A percentile compares a stretch with the other conserved stretches of the same genome.
Evolutionary conservation across 2,329 filamentous ascomycete species (phyloP).

Genomic region (Botrytis pseudocinerea): DNA sequence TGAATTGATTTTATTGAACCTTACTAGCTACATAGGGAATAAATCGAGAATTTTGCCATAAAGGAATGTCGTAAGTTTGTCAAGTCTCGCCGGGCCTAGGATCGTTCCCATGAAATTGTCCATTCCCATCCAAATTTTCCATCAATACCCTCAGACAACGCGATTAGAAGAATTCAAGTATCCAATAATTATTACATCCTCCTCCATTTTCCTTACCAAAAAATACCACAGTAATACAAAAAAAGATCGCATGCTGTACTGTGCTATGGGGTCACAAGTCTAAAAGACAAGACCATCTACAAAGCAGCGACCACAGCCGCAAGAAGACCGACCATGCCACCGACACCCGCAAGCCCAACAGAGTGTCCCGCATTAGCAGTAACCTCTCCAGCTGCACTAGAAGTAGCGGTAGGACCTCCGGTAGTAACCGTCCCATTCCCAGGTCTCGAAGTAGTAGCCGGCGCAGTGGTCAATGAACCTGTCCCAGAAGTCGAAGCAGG

Average conservation of each 20-base stretch:
- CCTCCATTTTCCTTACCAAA: not conserved
- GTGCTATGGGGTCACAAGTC: not conserved
- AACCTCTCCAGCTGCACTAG: not conserved
- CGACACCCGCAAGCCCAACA: slow-evolving; percentile 11
- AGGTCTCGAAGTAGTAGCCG: not conserved
- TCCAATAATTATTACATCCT: slow-evolving; percentile 3
- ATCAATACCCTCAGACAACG: not conserved
- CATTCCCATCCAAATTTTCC: not conserved
- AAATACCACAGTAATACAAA: not conserved
- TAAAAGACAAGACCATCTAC: slow-evolving; percentile 1
- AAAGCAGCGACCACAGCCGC: slow-evolving; percentile 4
- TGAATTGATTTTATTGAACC: not conserved
- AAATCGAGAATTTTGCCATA: not conserved
- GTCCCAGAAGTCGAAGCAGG: not conserved
- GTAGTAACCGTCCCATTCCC: not conserved
- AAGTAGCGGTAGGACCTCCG: not conserved
- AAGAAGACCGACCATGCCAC: slow-evolving; percentile 3
- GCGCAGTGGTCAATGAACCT: not conserved
- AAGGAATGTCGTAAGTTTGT: slow-evolving; percentile 13
- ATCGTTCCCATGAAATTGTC: not conserved
- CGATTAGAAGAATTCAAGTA: not conserved
- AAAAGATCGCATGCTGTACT: not conserved
- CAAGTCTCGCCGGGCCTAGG: not conserved
- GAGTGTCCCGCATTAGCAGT: slow-evolving; percentile 5
- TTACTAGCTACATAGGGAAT: not conserved